Conservation (phyloP, 108 stramenopile species). For the Mediolabrus comicus region DNA sequence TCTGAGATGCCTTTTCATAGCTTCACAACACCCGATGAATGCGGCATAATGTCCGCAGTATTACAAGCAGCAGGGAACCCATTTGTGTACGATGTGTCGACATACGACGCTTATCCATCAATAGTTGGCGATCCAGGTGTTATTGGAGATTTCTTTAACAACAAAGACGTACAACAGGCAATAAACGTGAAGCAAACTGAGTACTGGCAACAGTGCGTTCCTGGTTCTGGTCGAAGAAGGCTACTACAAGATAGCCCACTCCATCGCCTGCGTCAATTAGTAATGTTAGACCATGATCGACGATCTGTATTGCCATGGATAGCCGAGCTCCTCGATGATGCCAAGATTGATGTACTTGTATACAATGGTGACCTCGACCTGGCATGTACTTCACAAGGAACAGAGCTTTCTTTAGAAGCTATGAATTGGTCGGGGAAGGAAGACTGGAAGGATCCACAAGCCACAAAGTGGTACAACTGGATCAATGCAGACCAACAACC, state of each 20-base stretch:
- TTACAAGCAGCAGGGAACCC: conserved; percentile 57
- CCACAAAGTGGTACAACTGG: conserved; percentile 55
- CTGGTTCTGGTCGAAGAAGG: conserved; percentile 61
- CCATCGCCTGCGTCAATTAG: conserved; percentile 23
- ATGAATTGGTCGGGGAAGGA: conserved; percentile 64
- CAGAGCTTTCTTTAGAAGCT: conserved; percentile 56
- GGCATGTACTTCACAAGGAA: conserved; percentile 54
- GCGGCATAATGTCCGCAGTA: conserved; percentile 56
- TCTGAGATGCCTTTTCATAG: conserved; percentile 52
- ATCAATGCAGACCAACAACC: conserved; percentile 35
- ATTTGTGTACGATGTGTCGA: conserved; percentile 69
- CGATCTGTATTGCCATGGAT: conserved; percentile 70
- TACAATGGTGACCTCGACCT: conserved; percentile 80
- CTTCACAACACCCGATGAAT: conserved; percentile 71
- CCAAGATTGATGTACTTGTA: conserved; percentile 58
- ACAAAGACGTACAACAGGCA: conserved; percentile 52
- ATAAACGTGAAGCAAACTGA: conserved; percentile 46
- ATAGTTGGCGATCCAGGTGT: conserved; percentile 23
- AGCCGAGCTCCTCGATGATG: conserved; percentile 72
- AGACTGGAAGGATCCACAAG: conserved; percentile 49
- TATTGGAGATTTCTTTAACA: conserved; percentile 51
- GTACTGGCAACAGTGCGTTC: conserved; percentile 59
- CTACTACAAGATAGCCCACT: background rate
- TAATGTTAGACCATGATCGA: conserved; percentile 54
- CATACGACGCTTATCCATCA: conserved; percentile 53